Base-by-base conservation (phyloP, 2,329 filamentous ascomycete genomes). In the Epichloe baconii region DNA sequence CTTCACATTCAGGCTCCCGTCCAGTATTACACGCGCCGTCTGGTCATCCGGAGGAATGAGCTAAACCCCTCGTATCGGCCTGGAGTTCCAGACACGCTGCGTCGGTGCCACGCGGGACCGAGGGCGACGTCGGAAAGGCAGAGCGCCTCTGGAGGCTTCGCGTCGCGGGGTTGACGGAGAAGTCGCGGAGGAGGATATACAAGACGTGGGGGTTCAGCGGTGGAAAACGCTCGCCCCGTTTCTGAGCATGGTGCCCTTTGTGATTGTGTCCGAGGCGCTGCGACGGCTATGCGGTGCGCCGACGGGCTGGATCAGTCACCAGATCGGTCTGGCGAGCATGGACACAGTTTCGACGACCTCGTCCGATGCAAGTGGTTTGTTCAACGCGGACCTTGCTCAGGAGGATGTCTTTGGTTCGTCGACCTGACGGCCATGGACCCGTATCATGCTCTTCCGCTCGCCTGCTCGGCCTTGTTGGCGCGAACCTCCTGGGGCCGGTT, bases 381-480 rank as follows among this genome's bases (percentile, higher is more conserved):
- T 64, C 38, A 62, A 75, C 43, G 62, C 68, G 3, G 66, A 68
- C 1, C 58, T 81, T n/a, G 58, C 66, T 1, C 66, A 71, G 0
- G 74, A 5, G 77, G 78, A 26, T 70, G 68, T 41, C 65, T 80
- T 15, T 80, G 78, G 77, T 79, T 80, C 57, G 65, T 69, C 2
- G 73, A 81, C 55, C 68, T 81, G 23, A 73, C 72, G 6, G 71
- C 60, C 34, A 64, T 72, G 35, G 78, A 81, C 53, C 76, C 78
- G 1, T 72, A 71, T 51, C 66, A 70, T 51, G 61, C 71, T 31
- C 68, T 80, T 0, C 76, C 78, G 3, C 26, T 66, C 8, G 52
- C 67, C 38, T 69, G 64, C 51, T 62, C 63, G 1, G 55, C 54
- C 0, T 53, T 66, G 10, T 51, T 70, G 19, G 61, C 59, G 3